These are phyloP conservation scores for Pseudozyma sp. DNA, from an alignment of 1,284 basidiomycete genomes.

Conservation along the genomic window DNA sequence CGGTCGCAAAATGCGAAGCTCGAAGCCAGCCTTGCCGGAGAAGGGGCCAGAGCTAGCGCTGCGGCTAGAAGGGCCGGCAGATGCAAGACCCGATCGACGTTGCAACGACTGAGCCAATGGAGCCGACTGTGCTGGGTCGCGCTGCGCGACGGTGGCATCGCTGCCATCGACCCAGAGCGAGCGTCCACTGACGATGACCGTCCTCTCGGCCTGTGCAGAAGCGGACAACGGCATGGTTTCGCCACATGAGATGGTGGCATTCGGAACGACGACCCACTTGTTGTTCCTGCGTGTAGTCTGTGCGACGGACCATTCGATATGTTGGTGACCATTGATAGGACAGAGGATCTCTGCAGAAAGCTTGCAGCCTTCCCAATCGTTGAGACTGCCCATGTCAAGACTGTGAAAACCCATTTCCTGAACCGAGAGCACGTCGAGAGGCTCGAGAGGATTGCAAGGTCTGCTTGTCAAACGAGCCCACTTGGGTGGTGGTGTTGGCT, in stretches of 20 bases:
- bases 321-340: slow-evolving; percentile 36
- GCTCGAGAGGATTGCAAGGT: slow-evolving; percentile 49
- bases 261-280: slow-evolving; percentile 61
- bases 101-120: slow-evolving; percentile 4
- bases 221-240: slow-evolving; percentile 4
- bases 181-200: slow-evolving; percentile 53
- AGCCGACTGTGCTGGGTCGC: background rate
- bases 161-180: slow-evolving; percentile 33
- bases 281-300: slow-evolving; percentile 45
- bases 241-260: slow-evolving; percentile 28
- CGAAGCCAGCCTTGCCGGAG: slow-evolving; percentile 52
- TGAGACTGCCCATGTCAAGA: slow-evolving; percentile 58
- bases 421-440: slow-evolving; percentile 60
- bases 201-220: slow-evolving; percentile 36
- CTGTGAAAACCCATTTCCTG: slow-evolving; percentile 63
- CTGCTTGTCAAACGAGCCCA: slow-evolving; percentile 35
- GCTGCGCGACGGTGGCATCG: slow-evolving; percentile 2
- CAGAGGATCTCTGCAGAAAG: slow-evolving; percentile 51
- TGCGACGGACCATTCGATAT: slow-evolving; percentile 52
- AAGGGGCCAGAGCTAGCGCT: slow-evolving; percentile 35
- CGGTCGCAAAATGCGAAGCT: slow-evolving; percentile 51
- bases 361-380: slow-evolving; percentile 60
- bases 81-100: background rate
- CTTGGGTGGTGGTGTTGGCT: slow-evolving; percentile 8
- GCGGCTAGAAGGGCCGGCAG: background rate